Conservation (phyloP, 2,329 filamentous ascomycete genomes). For the Penicillium vulpinum region DNA sequence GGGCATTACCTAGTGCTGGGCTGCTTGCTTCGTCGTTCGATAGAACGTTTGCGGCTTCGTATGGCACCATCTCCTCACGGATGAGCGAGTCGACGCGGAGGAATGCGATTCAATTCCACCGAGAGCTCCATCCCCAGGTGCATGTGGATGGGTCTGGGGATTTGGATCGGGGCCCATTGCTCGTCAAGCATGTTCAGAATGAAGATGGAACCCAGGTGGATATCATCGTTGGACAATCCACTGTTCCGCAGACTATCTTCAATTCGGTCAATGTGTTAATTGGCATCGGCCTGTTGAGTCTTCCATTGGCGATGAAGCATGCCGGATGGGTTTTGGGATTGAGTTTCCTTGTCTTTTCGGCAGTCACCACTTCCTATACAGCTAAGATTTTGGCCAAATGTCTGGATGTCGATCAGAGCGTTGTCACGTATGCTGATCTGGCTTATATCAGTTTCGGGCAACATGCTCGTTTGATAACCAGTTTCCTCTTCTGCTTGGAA, state of each 20-base stretch:
- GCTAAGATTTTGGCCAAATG: conserved; percentile 82
- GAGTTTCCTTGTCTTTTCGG: conserved; percentile 70
- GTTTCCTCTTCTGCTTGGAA: conserved; percentile 83
- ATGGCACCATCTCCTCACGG: conserved; percentile 59
- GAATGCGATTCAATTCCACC: conserved; percentile 55
- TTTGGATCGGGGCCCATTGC: conserved; percentile 68
- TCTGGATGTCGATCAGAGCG: conserved; percentile 77
- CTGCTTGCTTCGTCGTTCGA: conserved; percentile 59
- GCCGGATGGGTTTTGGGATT: conserved; percentile 86
- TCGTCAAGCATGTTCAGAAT: conserved; percentile 88
- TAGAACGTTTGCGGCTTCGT: conserved; percentile 68
- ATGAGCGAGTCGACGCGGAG: conserved; percentile 58
- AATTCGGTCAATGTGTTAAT: conserved; percentile 95
- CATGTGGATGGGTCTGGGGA: conserved; percentile 50
- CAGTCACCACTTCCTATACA: conserved; percentile 78
- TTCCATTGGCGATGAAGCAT: conserved; percentile 85
- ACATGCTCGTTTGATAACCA: conserved; percentile 76
- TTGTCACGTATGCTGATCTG: conserved; percentile 93
- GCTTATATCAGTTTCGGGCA: conserved; percentile 88
- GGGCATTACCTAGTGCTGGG: conserved; percentile 17
- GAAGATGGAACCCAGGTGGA: conserved; percentile 79
- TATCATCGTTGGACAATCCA: conserved; percentile 89
- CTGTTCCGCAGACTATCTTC: conserved; percentile 90
- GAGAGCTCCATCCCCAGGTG: conserved; percentile 55
- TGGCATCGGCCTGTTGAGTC: conserved; percentile 81